Evolutionary conservation across 2,329 filamentous ascomycete species (phyloP), one percentile per base, ranked within the genome.

Genomic region (Cladosporium colombiae): DNA sequence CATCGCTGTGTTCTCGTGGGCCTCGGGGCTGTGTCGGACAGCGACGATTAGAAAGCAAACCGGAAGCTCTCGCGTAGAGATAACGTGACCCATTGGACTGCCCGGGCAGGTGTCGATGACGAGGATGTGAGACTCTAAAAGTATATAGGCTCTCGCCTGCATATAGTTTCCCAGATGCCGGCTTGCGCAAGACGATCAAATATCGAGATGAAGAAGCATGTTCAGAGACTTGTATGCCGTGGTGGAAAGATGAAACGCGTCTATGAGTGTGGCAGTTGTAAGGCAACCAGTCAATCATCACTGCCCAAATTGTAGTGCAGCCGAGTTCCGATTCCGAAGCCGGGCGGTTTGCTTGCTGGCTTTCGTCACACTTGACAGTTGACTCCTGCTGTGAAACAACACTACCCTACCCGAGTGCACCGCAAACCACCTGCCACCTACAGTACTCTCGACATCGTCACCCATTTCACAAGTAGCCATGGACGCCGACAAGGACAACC

Each of bases 401-500:
- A n/a, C 31, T 44, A 46, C 58, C 44, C 58, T 53, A 60, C 57
- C 44, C 21, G 33, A 58, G 40, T 31, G 27, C 16, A 46, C 40
- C 40, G 4, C 40, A 21, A 46, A 46, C n/a, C 21, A 46, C 6
- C 37, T n/a, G 37, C n/a, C n/a, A 23, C 14, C 52, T 31, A 56
- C 29, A 29, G 6, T 3, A 56, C 29, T 21, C 52, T 23, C 21
- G 4, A 56, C 29, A 6, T 31, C 52, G 29, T 33, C 40, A 21
- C 29, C 18, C 37, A 52, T 55, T 58, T 55, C 65, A 50, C 18
- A 21, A 21, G 2, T 53, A 67, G 68, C 33, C 65, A 77, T 78
- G 72, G 75, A 83, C 66, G 71, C 76, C 73, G 78, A 81, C 75
- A 82, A 83, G 75, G 80, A 84, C 74, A 97, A 97, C 79, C 92